Conservation (phyloP, 1,284 basidiomycete genomes). For the Pascua guehoae region DNA sequence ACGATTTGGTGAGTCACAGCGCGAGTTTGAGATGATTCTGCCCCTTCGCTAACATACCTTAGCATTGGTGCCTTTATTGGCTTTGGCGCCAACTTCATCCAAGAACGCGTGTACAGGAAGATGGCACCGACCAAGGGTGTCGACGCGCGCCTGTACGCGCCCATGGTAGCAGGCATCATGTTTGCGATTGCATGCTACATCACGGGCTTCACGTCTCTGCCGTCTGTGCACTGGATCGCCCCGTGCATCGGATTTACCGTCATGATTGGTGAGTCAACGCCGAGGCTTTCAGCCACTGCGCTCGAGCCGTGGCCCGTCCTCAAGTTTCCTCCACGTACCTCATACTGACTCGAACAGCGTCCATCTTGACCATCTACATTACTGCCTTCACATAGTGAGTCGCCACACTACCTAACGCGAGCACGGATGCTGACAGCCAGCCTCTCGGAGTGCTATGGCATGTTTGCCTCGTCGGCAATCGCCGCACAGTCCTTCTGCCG, state of each 20-base stretch:
- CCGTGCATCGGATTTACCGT: constrained; percentile 57
- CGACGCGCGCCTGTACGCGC: constrained; percentile 68
- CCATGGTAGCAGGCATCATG: constrained; percentile 62
- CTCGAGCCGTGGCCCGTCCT: neutral
- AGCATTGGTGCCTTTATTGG: constrained; percentile 60
- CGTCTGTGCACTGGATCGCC: constrained; percentile 35
- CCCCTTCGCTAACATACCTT: neutral
- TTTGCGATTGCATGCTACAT: constrained; percentile 63
- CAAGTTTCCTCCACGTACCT: too few species aligned
- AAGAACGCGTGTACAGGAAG: constrained; percentile 61
- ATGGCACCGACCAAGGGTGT: constrained; percentile 56
- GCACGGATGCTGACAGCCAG: neutral
- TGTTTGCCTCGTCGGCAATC: constrained; percentile 16
- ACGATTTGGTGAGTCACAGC: constrained; percentile 51
- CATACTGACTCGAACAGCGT: constrained; percentile 3
- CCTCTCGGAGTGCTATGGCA: constrained; percentile 19
- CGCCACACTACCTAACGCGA: neutral
- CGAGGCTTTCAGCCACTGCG: too few species aligned
- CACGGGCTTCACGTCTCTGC: constrained; percentile 42
- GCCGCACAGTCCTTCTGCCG: constrained; percentile 13
- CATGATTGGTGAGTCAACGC: constrained; percentile 38
- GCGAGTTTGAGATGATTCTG: too few species aligned
- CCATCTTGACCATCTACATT: constrained; percentile 18
- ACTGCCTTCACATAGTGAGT: constrained; percentile 10
- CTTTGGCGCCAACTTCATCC: constrained; percentile 59